phyloP scores from a whole-genome alignment of 495 filamentous ascomycete genomes.

The Barbatosphaeria neglecta region DNA sequence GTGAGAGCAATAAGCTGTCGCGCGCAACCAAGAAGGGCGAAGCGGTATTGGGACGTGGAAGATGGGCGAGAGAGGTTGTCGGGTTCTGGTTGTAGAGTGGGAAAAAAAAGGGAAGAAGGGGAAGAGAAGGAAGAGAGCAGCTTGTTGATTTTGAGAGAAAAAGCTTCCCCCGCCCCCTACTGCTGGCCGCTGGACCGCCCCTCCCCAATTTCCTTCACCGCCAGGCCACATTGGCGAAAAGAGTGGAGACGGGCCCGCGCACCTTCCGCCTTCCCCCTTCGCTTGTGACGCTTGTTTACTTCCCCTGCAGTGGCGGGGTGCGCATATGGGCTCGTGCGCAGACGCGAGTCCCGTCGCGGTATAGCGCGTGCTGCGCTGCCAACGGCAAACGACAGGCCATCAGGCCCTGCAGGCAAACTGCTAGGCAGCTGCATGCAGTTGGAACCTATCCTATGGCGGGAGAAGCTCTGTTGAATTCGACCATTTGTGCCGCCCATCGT shows the following conservation, averaged over 20 bases:
- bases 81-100: not conserved
- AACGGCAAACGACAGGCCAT: too few species aligned
- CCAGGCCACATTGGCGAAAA: not conserved
- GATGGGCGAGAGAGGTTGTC: not conserved
- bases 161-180: not conserved
- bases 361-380: not conserved
- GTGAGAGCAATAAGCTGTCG: slow-evolving; percentile 13
- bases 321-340: not conserved
- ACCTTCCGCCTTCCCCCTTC: too few species aligned
- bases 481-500: too few species aligned
- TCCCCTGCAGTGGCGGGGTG: not conserved
- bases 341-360: not conserved
- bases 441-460: too few species aligned
- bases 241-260: not conserved
- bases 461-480: too few species aligned
- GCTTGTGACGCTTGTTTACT: not conserved
- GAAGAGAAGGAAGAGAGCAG: not conserved
- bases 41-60: slow-evolving; percentile 5
- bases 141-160: not conserved
- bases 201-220: not conserved
- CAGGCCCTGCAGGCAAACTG: too few species aligned
- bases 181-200: too few species aligned
- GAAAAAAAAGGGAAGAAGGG: not conserved
- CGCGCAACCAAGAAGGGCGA: slow-evolving; percentile 8
- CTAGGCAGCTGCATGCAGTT: not conserved